These are phyloP conservation scores for Arabidopsis suecica DNA, from an alignment of 345 rosid species.

Conservation along the genomic window DNA sequence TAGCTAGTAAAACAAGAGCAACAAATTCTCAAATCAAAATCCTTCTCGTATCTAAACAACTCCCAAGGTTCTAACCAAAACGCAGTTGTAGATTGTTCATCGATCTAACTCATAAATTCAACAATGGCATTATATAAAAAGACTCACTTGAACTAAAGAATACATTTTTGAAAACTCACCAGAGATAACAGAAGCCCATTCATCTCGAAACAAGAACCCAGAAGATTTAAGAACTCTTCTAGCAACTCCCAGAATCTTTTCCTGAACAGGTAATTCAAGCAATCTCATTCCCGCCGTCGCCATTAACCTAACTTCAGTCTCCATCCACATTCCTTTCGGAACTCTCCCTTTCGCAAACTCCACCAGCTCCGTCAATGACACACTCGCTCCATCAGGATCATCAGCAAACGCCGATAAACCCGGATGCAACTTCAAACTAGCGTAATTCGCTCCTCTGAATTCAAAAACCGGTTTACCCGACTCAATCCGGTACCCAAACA, in stretches of 20 bases:
- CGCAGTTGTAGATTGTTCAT: background rate
- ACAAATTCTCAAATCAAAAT: background rate
- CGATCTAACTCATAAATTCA: background rate
- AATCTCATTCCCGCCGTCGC: conserved; percentile 94
- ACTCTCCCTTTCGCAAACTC: conserved; percentile 72
- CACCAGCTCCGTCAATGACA: conserved; percentile 61
- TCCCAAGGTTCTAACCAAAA: background rate
- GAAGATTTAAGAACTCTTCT: conserved; percentile 62
- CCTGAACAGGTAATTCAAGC: conserved; percentile 59
- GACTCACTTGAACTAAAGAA: too few species aligned
- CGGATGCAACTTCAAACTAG: conserved; percentile 72
- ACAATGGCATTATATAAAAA: background rate
- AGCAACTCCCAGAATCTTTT: conserved; percentile 58
- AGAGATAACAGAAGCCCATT: conserved; percentile 88
- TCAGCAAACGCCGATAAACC: conserved; percentile 77
- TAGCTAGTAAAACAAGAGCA: background rate
- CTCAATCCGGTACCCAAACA: conserved; percentile 51
- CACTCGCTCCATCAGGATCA: conserved; percentile 62
- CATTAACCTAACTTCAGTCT: conserved; percentile 86
- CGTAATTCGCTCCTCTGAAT: conserved; percentile 55
- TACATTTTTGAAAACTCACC: conserved; percentile 49
- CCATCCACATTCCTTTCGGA: conserved; percentile 64
- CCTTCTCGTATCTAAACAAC: too few species aligned
- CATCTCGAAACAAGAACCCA: conserved; percentile 70
- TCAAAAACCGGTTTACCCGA: conserved; percentile 56